Conservation (phyloP, 768 basidiomycete genomes). For the Termitomyces sp. region DNA sequence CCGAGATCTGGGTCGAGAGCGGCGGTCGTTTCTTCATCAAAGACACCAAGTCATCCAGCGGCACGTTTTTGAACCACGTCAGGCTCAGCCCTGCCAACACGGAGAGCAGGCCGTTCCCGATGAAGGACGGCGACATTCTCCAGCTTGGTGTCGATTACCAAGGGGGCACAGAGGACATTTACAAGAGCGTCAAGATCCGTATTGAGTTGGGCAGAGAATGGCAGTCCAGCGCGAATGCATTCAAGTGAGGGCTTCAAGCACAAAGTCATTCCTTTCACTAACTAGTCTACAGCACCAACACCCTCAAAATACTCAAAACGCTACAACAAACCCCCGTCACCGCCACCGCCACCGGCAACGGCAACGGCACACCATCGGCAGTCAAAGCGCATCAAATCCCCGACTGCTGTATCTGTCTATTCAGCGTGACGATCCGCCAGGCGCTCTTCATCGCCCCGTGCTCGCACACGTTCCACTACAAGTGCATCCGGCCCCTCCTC, state of each 20-base stretch:
- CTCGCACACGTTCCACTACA: constrained; percentile 95
- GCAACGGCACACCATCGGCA: background rate
- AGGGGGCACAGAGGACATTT: constrained; percentile 94
- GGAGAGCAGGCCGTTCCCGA: constrained; percentile 69
- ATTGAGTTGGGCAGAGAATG: constrained; percentile 87
- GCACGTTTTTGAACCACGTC: constrained; percentile 95
- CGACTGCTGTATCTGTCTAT: constrained; percentile 93
- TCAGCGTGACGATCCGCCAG: constrained; percentile 89
- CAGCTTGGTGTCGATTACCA: constrained; percentile 98
- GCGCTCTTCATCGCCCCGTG: constrained; percentile 97
- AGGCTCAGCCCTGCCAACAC: constrained; percentile 79
- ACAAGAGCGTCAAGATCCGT: constrained; percentile 94
- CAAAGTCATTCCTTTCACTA: background rate
- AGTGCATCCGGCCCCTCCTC: constrained; percentile 91
- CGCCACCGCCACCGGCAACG: constrained; percentile 8
- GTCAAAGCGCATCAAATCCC: constrained; percentile 34
- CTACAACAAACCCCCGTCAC: constrained; percentile 28
- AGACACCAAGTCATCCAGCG: constrained; percentile 86
- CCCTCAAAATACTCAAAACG: constrained; percentile 75
- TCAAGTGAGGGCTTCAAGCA: constrained; percentile 54
- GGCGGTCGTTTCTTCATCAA: constrained; percentile 77
- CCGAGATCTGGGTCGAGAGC: constrained; percentile 83
- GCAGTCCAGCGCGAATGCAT: constrained; percentile 85
- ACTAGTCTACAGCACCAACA: constrained; percentile 50
- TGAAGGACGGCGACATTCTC: constrained; percentile 91